Conservation (phyloP, 1,284 basidiomycete genomes). For the Austroboletus niveus region DNA sequence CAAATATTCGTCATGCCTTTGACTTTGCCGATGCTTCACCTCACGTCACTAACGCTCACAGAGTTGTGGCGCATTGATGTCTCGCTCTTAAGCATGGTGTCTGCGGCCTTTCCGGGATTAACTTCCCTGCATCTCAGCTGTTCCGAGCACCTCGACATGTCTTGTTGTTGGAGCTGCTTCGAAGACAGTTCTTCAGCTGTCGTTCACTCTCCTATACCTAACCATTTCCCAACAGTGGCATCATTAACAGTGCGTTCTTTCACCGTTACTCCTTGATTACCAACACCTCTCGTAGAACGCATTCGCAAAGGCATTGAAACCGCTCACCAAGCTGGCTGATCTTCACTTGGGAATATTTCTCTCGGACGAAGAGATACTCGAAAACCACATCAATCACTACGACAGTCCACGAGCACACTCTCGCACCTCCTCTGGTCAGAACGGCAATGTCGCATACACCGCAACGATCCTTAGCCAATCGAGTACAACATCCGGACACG, state of each 20-base stretch:
- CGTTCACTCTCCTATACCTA: constrained; percentile 63
- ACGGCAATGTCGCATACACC: not conserved
- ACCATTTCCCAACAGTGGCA: constrained; percentile 40
- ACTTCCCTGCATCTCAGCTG: constrained; percentile 51
- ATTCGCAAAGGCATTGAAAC: constrained; percentile 32
- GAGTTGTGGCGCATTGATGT: constrained; percentile 54
- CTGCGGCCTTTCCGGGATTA: constrained; percentile 44
- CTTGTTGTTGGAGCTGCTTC: constrained; percentile 62
- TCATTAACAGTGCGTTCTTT: constrained; percentile 48
- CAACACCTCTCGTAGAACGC: constrained; percentile 22
- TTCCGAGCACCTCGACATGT: constrained; percentile 51
- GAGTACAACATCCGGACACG: constrained; percentile 2
- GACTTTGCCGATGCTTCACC: constrained; percentile 24
- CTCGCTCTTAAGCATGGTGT: constrained; percentile 45
- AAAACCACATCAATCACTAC: constrained; percentile 43
- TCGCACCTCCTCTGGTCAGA: constrained; percentile 8
- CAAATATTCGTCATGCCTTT: constrained; percentile 25
- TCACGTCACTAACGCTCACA: constrained; percentile 46
- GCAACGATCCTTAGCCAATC: constrained; percentile 26
- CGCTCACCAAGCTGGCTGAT: constrained; percentile 45
- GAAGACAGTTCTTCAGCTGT: constrained; percentile 55
- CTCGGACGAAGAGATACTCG: constrained; percentile 45
- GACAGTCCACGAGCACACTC: constrained; percentile 25
- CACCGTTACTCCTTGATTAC: constrained; percentile 1
- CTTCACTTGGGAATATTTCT: constrained; percentile 61